Conservation (phyloP, 331 rosid genomes). For the Rosa hybrid region DNA sequence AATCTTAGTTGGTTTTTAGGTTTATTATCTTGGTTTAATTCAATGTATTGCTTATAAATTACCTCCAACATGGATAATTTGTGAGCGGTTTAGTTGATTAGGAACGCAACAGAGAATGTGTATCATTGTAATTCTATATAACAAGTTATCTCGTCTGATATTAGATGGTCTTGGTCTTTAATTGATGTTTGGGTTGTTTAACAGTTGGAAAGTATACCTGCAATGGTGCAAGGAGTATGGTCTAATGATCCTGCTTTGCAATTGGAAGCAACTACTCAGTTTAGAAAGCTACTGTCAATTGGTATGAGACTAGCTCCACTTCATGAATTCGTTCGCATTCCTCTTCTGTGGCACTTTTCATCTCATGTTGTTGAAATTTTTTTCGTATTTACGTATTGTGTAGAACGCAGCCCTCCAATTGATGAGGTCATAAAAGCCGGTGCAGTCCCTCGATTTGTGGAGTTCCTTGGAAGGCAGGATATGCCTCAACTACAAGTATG, state of each 20-base stretch:
- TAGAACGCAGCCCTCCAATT: constrained; percentile 70
- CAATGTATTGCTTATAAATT: too few relatives aligned
- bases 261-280: constrained; percentile 57
- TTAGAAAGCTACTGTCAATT: constrained; percentile 56
- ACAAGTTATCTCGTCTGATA: background rate
- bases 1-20: too few relatives aligned
- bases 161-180: background rate
- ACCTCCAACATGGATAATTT: too few relatives aligned
- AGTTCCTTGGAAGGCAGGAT: constrained; percentile 61
- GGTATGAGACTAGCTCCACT: constrained; percentile 35
- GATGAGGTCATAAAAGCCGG: constrained; percentile 69
- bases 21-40: too few relatives aligned
- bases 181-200: background rate
- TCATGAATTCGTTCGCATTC: background rate
- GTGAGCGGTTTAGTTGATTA: too few relatives aligned
- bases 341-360: background rate
- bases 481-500: constrained; percentile 62
- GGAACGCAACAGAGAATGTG: background rate
- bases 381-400: constrained; percentile 1
- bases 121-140: background rate
- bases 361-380: background rate
- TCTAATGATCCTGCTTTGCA: constrained; percentile 44
- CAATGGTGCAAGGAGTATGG: constrained; percentile 53
- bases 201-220: constrained; percentile 61
- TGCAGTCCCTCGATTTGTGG: constrained; percentile 62